Conservation (phyloP, 331 rosid species). For the Quercus phellos region DNA sequence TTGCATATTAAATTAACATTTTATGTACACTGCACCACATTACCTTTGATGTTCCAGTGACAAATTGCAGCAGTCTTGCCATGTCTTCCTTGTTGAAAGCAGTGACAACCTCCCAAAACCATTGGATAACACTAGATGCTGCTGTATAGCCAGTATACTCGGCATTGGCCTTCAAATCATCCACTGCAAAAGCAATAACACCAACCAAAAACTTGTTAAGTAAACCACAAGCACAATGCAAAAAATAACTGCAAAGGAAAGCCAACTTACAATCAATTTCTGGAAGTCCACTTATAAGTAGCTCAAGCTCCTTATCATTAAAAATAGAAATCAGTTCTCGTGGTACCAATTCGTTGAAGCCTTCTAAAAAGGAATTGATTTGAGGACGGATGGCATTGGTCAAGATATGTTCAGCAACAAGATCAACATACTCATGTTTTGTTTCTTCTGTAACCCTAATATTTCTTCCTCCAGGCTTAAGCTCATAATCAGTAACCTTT, state of each 20-base stretch:
- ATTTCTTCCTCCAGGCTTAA: conserved; percentile 98
- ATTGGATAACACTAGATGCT: conserved; percentile 84
- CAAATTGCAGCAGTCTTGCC: conserved; percentile 98
- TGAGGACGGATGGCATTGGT: conserved; percentile 98
- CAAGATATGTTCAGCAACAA: conserved; percentile 90
- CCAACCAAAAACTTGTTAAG: conserved; percentile 22
- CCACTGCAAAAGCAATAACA: conserved; percentile 61
- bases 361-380: conserved; percentile 78
- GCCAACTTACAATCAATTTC: conserved; percentile 88
- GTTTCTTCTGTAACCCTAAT: conserved; percentile 96
- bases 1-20: not conserved
- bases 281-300: conserved; percentile 98
- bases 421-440: conserved; percentile 96
- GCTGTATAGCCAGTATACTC: conserved; percentile 93
- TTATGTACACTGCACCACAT: conserved; percentile 7
- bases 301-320: conserved; percentile 96
- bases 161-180: conserved; percentile 80
- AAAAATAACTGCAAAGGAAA: conserved; percentile 3
- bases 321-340: conserved; percentile 79
- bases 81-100: conserved; percentile 92
- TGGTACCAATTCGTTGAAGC: conserved; percentile 80
- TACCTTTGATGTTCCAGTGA: conserved; percentile 99
- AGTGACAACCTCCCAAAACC: conserved; percentile 98
- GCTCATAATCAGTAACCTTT: conserved; percentile 98
- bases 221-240: conserved; percentile 3